phyloP scores from a whole-genome alignment of 805 yeast species.

The Candida dajiaensis region DNA sequence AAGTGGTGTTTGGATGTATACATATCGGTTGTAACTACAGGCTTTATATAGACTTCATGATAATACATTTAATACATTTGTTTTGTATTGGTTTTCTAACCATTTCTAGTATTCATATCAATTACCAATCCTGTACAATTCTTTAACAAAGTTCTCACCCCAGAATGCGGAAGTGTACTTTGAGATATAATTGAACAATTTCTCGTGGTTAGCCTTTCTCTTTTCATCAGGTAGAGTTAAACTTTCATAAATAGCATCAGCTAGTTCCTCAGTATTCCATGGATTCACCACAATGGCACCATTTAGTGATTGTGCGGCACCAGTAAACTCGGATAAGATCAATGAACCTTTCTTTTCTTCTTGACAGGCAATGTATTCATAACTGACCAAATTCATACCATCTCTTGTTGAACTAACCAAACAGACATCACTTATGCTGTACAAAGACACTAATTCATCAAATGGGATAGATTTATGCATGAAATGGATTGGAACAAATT shows the following conservation, averaged over 20 bases:
- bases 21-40: too few species aligned
- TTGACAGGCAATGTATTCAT: conserved; percentile 96
- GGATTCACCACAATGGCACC: conserved; percentile 95
- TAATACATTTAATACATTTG: too few species aligned
- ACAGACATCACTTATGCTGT: conserved; percentile 84
- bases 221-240: conserved; percentile 82
- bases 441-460: conserved; percentile 84
- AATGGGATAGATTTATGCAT: conserved; percentile 90
- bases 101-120: too few species aligned
- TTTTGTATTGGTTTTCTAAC: too few species aligned
- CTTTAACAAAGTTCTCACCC: conserved; percentile 96
- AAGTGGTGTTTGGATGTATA: not conserved
- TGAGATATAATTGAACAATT: conserved; percentile 79
- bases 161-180: conserved; percentile 94
- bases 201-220: conserved; percentile 69
- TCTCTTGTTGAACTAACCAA: conserved; percentile 92
- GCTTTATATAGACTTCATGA: too few species aligned
- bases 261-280: conserved; percentile 95
- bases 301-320: conserved; percentile 97
- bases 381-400: conserved; percentile 96
- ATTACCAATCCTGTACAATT: conserved; percentile 45
- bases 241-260: conserved; percentile 80
- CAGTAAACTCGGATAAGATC: conserved; percentile 91
- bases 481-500: conserved; percentile 96
- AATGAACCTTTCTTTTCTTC: conserved; percentile 78